Base-by-base conservation (phyloP, 1,139 yeast genomes). In the Diutina scorzettiae region DNA sequence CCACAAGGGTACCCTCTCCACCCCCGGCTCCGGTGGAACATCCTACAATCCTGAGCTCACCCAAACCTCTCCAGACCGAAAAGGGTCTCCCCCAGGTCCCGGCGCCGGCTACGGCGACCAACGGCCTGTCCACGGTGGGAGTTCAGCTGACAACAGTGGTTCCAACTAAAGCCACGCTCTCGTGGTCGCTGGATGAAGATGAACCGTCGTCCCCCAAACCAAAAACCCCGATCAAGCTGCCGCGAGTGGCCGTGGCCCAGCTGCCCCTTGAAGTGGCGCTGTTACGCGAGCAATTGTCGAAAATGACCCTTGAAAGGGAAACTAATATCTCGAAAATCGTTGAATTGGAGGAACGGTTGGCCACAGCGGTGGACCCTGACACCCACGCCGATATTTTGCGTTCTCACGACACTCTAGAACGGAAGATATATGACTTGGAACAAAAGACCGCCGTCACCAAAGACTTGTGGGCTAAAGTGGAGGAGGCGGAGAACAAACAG, bases 181-280 rank as follows among this genome's bases (percentile, higher is more conserved):
- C 85, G 3, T 85, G 94, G 89, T 80, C 89, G 5, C 79, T 84
- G 46, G 93, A 81, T 48, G 93, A 82, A 49, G 89, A 80, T 44
- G 78, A 71, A 0, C 69, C 19, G 4, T 5, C 17, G 14, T 17
- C 33, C 4, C 33, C 30, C 9, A n/a, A 5, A 9, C 14, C 30
- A 7, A 27, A 27, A 12, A n/a, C 18, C 19, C 18, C 33, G 16
- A 9, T 5, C 7, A 14, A 30, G 20, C 33, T 6, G 11, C 11
- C 30, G 6, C 16, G 4, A 30, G 8, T 6, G 16, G 12, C 6
- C 6, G n/a, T 27, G 14, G 14, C 8, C 6, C 16, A 21, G 2
- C 37, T 32, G 37, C 37, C 37, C 17, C 28, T 23, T 27, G 39
- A 34, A 17, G 24, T 34, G 19, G 27, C 29, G 11, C 27, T 21